Evolutionary conservation across 169 alveolate species (phyloP).

Genomic region (Cryptosporidium bovis): DNA sequence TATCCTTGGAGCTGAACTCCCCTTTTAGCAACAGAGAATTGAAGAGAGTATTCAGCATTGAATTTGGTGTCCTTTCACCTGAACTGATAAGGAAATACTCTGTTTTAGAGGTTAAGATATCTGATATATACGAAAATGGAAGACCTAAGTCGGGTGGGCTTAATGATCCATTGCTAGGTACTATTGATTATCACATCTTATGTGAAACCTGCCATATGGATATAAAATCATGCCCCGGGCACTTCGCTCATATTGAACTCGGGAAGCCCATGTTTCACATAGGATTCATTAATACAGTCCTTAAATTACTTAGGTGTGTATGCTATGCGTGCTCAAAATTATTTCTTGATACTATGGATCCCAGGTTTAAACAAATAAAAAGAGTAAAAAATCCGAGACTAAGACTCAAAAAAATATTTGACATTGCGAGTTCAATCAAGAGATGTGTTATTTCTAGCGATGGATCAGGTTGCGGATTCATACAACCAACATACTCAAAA

Average conservation of each 20-base stretch:
- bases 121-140: conserved; percentile 91
- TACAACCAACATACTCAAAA: conserved; percentile 88
- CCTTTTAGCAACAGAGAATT: conserved; percentile 88
- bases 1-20: conserved; percentile 83
- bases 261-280: conserved; percentile 96
- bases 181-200: conserved; percentile 90
- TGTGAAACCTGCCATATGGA: conserved; percentile 96
- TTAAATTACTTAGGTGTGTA: conserved; percentile 94
- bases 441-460: conserved; percentile 68
- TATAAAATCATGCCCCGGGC: conserved; percentile 98
- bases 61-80: conserved; percentile 89
- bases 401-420: conserved; percentile 75
- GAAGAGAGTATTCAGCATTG: conserved; percentile 85
- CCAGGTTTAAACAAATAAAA: conserved; percentile 80
- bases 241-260: conserved; percentile 96
- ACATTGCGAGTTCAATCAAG: conserved; percentile 53
- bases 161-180: conserved; percentile 97
- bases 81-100: conserved; percentile 86
- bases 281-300: conserved; percentile 92
- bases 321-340: conserved; percentile 95
- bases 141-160: conserved; percentile 92
- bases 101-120: conserved; percentile 88
- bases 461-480: conserved; percentile 90
- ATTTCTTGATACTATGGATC: conserved; percentile 87
- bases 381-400: conserved; percentile 84